phyloP scores from a whole-genome alignment of 75 land plant species.

The Cryptomeria japonica region DNA sequence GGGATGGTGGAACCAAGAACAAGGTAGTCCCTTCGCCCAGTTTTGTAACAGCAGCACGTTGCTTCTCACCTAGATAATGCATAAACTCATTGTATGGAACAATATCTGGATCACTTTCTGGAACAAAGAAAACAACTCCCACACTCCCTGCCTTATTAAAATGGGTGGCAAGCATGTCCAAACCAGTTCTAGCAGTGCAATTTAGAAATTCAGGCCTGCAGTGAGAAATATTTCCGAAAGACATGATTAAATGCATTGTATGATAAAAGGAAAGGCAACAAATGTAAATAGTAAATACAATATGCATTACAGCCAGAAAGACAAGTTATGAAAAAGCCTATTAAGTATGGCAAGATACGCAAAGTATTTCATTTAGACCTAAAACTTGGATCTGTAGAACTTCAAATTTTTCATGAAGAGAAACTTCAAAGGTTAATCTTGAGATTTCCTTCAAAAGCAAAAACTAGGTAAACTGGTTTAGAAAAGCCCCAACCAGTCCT shows the following conservation, averaged over 20 bases:
- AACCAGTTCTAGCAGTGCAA: constrained; percentile 89
- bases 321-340: neutral
- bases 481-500: neutral
- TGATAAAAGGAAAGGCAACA: neutral
- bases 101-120: constrained; percentile 76
- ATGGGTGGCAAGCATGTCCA: constrained; percentile 95
- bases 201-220: constrained; percentile 86
- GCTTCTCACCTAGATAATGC: constrained; percentile 87
- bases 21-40: constrained; percentile 75
- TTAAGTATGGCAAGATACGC: neutral
- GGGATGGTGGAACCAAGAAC: constrained; percentile 93
- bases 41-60: constrained; percentile 92
- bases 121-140: constrained; percentile 90
- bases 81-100: constrained; percentile 84
- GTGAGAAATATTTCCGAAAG: neutral
- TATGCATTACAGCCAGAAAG: neutral
- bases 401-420: neutral
- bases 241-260: neutral
- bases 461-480: neutral
- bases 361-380: neutral
- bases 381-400: neutral
- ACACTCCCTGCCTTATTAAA: constrained; percentile 66
- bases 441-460: neutral
- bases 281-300: neutral
- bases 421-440: neutral